A percentile compares a stretch with the other conserved stretches of the same genome.
phyloP scores from a whole-genome alignment of 768 basidiomycete genomes.

The Scleroderma bovista region DNA sequence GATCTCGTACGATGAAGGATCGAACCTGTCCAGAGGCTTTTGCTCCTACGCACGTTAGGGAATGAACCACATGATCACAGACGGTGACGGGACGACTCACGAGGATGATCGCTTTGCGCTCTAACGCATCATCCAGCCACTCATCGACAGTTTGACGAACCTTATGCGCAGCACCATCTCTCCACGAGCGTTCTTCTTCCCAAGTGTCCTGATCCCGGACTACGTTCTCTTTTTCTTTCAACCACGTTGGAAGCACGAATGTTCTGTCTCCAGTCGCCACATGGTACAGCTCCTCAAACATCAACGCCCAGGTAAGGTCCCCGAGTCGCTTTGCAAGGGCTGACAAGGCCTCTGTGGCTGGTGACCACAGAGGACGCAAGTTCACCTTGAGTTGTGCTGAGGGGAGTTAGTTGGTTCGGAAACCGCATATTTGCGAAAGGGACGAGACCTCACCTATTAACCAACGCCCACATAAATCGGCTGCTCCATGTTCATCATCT shows the following conservation, averaged over 20 bases:
- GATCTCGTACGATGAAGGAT: slow-evolving; percentile 68
- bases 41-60: slow-evolving; percentile 30
- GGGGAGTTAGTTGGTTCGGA: not conserved
- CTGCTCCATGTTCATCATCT: slow-evolving; percentile 45
- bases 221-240: slow-evolving; percentile 18
- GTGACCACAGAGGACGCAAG: slow-evolving; percentile 83
- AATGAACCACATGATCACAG: not conserved
- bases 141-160: slow-evolving; percentile 41
- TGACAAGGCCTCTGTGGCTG: slow-evolving; percentile 65
- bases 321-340: slow-evolving; percentile 50
- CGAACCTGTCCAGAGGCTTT: slow-evolving; percentile 52
- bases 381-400: slow-evolving; percentile 90
- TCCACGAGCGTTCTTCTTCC: slow-evolving; percentile 74
- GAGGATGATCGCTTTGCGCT: slow-evolving; percentile 28
- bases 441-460: slow-evolving; percentile 49
- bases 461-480: slow-evolving; percentile 67
- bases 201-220: slow-evolving; percentile 29
- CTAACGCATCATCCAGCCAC: slow-evolving; percentile 37
- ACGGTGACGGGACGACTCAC: slow-evolving; percentile 19
- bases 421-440: not conserved
- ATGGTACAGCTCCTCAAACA: slow-evolving; percentile 58
- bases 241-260: slow-evolving; percentile 17
- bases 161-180: slow-evolving; percentile 68
- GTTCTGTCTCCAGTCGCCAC: slow-evolving; percentile 14
- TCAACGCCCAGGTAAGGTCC: slow-evolving; percentile 63